Percentiles rank a stretch among this genome's conserved stretches.
These are phyloP conservation scores for Pythium folliculosum DNA, from an alignment of 352 stramenopile genomes.

Conservation along the genomic window DNA sequence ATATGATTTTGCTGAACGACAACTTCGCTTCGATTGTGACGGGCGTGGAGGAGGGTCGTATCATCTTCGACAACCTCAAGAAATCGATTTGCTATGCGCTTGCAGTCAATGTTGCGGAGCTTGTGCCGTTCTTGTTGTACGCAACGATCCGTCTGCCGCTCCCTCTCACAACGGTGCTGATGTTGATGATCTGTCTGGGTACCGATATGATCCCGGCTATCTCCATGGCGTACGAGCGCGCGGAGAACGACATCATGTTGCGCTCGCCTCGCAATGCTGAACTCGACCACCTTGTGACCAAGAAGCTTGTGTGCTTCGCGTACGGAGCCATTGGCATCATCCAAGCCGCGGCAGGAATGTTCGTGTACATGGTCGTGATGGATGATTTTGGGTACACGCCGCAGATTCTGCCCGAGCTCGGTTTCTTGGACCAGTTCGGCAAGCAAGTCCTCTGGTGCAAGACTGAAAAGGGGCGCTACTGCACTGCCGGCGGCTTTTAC, in stretches of 20 bases:
- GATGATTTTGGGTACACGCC: constrained; percentile 89
- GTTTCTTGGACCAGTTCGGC: constrained; percentile 79
- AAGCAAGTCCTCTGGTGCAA: constrained; percentile 88
- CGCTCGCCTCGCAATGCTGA: constrained; percentile 75
- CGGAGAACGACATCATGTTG: constrained; percentile 89
- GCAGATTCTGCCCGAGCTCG: constrained; percentile 78
- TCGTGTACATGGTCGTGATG: constrained; percentile 86
- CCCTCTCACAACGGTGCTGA: constrained; percentile 90
- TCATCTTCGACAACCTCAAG: constrained; percentile 96
- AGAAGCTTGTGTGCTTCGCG: constrained; percentile 88
- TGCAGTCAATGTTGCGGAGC: constrained; percentile 90
- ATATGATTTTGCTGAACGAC: constrained; percentile 97
- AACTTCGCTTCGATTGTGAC: constrained; percentile 97
- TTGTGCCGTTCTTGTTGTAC: constrained; percentile 85
- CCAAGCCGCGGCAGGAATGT: constrained; percentile 84
- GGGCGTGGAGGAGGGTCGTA: constrained; percentile 93
- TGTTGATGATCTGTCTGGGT: constrained; percentile 90
- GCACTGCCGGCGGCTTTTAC: constrained; percentile 66
- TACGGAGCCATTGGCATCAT: constrained; percentile 91
- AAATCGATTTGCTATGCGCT: constrained; percentile 94
- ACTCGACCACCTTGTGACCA: constrained; percentile 86
- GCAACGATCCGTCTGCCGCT: constrained; percentile 85
- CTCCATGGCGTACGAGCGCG: constrained; percentile 90
- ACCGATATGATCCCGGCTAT: constrained; percentile 93
- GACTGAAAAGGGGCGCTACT: constrained; percentile 59